Base-by-base conservation (phyloP, 1,284 basidiomycete species). In the Leccinum fallax region DNA sequence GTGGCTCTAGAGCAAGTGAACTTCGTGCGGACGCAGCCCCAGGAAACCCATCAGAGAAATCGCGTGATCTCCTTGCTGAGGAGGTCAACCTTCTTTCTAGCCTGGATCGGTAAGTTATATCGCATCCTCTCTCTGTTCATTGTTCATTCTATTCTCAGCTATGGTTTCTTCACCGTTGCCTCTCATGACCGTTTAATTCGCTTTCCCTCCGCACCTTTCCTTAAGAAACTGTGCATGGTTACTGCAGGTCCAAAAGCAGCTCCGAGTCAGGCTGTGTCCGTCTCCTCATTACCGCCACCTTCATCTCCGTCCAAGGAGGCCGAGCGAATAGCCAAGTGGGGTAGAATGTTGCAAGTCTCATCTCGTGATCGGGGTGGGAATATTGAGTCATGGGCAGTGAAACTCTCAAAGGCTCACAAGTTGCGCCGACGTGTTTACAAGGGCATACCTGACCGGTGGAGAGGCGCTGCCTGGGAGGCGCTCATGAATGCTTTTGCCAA, bases 391-490 rank as follows among this genome's bases (percentile, higher is more conserved):
- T 97, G 95, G 95, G 76, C 73, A 28, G 81, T 96, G 68, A 84
- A 82, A 48, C 69, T 81, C 4, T 80, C 83, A 57, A 88, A 92
- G 79, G 82, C 85, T 72, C 71, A 74, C 65, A 86, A 94, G 75
- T 77, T 92, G 43, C 82, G 88, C 49, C 79, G 85, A 65, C 83
- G 97, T 40, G 85, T 92, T 55, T 98, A 93, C 82, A 99, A 99
- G 76, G 97, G 97, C 56, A 88, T 99, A 26, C 97, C 97, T 0
- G 97, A 99, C 76, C 85, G 95, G 52, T 99, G 97, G 97, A 84
- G 97, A 54, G 83, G 87, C 61, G 96, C 93, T 1, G 94, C 90
- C 1, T 99, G 97, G 97, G 91, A 90, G 69, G 83, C 92, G 5
- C 77, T 98, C 64, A 82, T 90, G 80, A 80, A 77, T 61, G 67